A percentile compares a stretch with the other conserved stretches of the same genome.
Conservation (phyloP, 2,329 filamentous ascomycete genomes). For the Tolypocladium tundrense region DNA sequence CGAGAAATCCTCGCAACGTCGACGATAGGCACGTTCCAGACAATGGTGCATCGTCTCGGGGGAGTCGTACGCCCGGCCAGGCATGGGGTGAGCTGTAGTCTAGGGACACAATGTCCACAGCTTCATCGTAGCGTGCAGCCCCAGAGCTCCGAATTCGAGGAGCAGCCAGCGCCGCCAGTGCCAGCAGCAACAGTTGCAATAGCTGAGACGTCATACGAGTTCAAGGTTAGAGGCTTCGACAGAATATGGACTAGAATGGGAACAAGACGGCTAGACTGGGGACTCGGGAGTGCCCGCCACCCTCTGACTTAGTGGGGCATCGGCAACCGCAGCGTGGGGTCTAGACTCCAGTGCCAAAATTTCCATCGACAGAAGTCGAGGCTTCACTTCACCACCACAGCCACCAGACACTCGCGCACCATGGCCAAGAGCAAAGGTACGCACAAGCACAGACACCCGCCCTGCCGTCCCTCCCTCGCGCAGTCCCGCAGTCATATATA, state of each 20-base stretch:
- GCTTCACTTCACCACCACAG: not conserved
- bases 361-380: not conserved
- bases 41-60: not conserved
- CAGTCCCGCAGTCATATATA: no score
- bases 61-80: not conserved
- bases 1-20: conserved; percentile 5
- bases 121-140: not conserved
- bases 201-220: no score
- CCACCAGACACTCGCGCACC: not conserved
- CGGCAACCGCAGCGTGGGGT: not conserved
- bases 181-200: no score
- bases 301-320: no score
- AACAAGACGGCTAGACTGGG: no score
- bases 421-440: conserved; percentile 9
- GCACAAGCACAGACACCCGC: not conserved
- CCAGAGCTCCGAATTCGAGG: not conserved
- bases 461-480: not conserved
- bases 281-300: no score
- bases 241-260: no score
- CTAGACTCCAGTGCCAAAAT: not conserved
- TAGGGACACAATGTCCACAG: not conserved
- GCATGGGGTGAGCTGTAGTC: not conserved
- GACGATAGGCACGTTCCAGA: conserved; percentile 1
- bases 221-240: no score
- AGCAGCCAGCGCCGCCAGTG: no score